Evolutionary conservation across 345 rosid species (phyloP), one percentile per base, ranked within the genome.

Genomic region (Toxicodendron radicans): DNA sequence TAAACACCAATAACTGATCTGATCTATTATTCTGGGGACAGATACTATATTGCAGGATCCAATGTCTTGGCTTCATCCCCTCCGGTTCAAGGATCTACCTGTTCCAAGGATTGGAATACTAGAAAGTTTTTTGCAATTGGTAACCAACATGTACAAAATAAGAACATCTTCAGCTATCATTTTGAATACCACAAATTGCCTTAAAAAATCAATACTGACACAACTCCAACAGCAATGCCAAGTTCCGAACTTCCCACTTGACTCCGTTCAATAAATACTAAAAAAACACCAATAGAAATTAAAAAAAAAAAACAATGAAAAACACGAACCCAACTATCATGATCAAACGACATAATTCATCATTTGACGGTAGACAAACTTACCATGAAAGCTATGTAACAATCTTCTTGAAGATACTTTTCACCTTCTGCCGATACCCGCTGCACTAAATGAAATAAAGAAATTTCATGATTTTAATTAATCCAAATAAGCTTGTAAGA

Each of bases 11-110:
- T 35, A 9, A 11, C 10, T 38, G 20, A 11, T 43, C 32, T 43
- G 58, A 49, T 48, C 41, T 32, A 7, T 48, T 49, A 27, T 27
- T 52, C 33, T 48, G 10, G 20, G 45, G 57, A 33, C 77, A 74
- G 77, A 41, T 74, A 48, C 77, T 32, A 46, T 0, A 18, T n/a
- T 35, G 30, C 30, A 8, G 5, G 73, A 73, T 45, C 51, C 52
- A 20, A 61, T 76, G 21, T 76, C 76, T 1, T 49, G 71, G 11
- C 69, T 68, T 46, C 54, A 49, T 65, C 77, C 78, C 20, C 63
- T 82, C 10, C 61, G 80, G 45, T 66, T 72, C 57, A 82, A 63
- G 74, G 85, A 84, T 77, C 68, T 81, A 8, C 80, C 83, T 0
- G 24, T 33, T 21, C 41, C 69, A 30, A 3, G 6, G 45, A 20